phyloP scores from a whole-genome alignment of 75 land plant genomes.

The Isoetes taiwanensis region DNA sequence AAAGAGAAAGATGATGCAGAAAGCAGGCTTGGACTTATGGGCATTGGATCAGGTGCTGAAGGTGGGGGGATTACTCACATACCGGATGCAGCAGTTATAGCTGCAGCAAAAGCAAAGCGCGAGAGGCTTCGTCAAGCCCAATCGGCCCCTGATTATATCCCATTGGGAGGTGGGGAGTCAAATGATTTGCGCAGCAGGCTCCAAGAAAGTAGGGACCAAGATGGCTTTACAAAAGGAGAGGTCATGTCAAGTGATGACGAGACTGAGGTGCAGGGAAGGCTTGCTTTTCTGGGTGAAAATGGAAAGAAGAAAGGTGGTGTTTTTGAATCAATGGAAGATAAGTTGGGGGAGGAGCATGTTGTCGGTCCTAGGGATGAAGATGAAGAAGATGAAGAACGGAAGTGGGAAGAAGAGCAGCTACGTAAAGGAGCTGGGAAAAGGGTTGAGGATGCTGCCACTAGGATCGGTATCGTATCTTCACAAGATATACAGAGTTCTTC shows the following conservation, averaged over 20 bases:
- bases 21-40: constrained; percentile 30
- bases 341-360: not conserved
- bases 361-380: constrained; percentile 26
- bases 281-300: constrained; percentile 56
- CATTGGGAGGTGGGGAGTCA: constrained; percentile 29
- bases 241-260: constrained; percentile 76
- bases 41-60: constrained; percentile 23
- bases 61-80: constrained; percentile 35
- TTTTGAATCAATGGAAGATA: constrained; percentile 35
- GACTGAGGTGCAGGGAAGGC: constrained; percentile 49
- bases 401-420: constrained; percentile 95
- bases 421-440: constrained; percentile 85
- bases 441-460: constrained; percentile 41
- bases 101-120: constrained; percentile 67
- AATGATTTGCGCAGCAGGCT: constrained; percentile 25
- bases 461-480: not conserved
- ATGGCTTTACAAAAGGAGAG: constrained; percentile 5
- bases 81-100: constrained; percentile 70
- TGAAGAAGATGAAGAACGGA: constrained; percentile 80
- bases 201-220: constrained; percentile 22
- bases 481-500: not conserved
- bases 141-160: constrained; percentile 66
- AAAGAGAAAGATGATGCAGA: constrained; percentile 19
- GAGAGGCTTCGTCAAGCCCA: constrained; percentile 53
- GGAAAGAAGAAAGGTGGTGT: constrained; percentile 34